These are phyloP conservation scores for Tolypocladium amazonense DNA, from an alignment of 2,329 filamentous ascomycete genomes.

Conservation along the genomic window DNA sequence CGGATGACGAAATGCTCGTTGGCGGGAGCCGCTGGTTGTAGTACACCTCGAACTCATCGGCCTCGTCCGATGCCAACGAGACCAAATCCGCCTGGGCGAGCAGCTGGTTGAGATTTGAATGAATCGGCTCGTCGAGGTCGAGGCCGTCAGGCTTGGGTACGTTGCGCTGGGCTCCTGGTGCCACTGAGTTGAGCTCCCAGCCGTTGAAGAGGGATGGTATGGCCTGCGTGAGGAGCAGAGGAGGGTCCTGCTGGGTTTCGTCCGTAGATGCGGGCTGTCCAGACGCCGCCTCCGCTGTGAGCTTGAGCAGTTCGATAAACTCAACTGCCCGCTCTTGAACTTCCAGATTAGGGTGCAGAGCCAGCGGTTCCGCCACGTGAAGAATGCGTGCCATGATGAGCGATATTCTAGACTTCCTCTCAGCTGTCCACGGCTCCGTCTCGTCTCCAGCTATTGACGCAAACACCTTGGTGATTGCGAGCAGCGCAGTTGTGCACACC, in stretches of 20 bases:
- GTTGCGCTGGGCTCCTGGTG: slow-evolving; percentile 69
- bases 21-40: slow-evolving; percentile 47
- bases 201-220: slow-evolving; percentile 81
- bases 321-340: slow-evolving; percentile 93
- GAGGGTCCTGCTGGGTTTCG: slow-evolving; percentile 52
- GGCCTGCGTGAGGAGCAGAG: slow-evolving; percentile 78
- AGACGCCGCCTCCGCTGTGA: slow-evolving; percentile 72
- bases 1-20: slow-evolving; percentile 37
- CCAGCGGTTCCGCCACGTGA: slow-evolving; percentile 69
- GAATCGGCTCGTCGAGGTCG: slow-evolving; percentile 74
- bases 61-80: slow-evolving; percentile 38
- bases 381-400: slow-evolving; percentile 75
- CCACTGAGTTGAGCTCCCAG: slow-evolving; percentile 86
- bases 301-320: slow-evolving; percentile 77
- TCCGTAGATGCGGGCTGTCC: slow-evolving; percentile 51
- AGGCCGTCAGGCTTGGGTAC: slow-evolving; percentile 70
- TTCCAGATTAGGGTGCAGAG: slow-evolving; percentile 76
- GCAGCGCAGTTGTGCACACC: slow-evolving; percentile 68
- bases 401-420: slow-evolving; percentile 62
- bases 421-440: slow-evolving; percentile 56
- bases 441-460: slow-evolving; percentile 58
- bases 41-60: slow-evolving; percentile 58
- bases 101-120: slow-evolving; percentile 58
- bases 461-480: slow-evolving; percentile 80
- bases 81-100: slow-evolving; percentile 48